Percentiles rank a stretch among this genome's conserved stretches.
Conservation (phyloP, 2,329 filamentous ascomycete species). For the Colletotrichum godetiae region DNA sequence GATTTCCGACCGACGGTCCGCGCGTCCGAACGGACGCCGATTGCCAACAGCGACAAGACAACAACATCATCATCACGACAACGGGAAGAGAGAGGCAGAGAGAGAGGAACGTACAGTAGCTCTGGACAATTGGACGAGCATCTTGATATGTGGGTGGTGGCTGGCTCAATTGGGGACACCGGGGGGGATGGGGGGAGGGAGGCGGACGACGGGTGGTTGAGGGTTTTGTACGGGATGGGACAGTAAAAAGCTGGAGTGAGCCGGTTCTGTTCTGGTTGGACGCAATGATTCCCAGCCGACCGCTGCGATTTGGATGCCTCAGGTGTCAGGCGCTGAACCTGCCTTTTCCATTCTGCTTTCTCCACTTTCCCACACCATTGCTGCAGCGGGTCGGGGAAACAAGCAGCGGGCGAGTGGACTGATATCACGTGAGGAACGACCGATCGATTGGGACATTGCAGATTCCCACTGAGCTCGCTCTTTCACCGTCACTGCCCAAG, state of each 20-base stretch:
- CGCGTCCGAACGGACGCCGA: background rate
- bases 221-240: conserved; percentile 37
- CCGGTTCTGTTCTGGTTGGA: conserved; percentile 29
- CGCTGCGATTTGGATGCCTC: conserved; percentile 25
- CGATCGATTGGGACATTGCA: background rate
- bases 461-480: too few species aligned
- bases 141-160: conserved; percentile 57
- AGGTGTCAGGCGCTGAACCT: background rate
- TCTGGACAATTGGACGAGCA: conserved; percentile 67
- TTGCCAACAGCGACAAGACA: background rate
- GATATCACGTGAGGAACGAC: conserved; percentile 38
- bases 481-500: background rate
- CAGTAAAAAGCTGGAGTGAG: conserved; percentile 38
- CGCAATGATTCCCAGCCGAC: conserved; percentile 23
- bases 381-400: conserved; percentile 17
- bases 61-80: background rate
- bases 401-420: conserved; percentile 40
- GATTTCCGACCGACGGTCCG: conserved; percentile 3
- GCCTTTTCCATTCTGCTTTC: background rate
- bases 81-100: background rate
- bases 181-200: conserved; percentile 39
- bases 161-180: conserved; percentile 59
- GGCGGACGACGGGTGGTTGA: conserved; percentile 34
- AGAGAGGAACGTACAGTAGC: conserved; percentile 60
- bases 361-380: conserved; percentile 1